phyloP scores from a whole-genome alignment of 1,139 yeast species.

The Zygosaccharomyces sapae region DNA sequence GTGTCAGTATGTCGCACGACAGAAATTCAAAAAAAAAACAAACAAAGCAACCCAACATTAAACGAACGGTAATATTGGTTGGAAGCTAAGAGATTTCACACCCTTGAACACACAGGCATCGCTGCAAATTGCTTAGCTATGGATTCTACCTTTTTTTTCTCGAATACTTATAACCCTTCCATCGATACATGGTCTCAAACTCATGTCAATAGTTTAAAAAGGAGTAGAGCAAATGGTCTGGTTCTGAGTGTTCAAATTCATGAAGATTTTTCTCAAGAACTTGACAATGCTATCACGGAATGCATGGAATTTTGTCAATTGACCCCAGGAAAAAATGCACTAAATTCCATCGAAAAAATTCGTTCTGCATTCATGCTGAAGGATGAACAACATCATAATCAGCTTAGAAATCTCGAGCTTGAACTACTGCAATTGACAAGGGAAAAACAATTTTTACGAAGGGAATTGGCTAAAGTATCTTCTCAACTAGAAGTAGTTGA shows the following conservation, averaged over 20 bases:
- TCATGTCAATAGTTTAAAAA: not conserved
- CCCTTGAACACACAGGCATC: too few relatives aligned
- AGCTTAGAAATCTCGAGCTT: not conserved
- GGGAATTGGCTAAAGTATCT: not conserved
- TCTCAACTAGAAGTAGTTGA: not conserved
- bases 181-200: not conserved
- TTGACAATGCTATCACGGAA: not conserved
- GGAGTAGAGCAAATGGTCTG: not conserved
- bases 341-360: not conserved
- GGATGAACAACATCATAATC: not conserved
- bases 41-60: not conserved
- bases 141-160: not conserved
- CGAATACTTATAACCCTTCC: not conserved
- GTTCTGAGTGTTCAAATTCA: not conserved
- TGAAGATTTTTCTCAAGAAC: not conserved
- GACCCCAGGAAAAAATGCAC: not conserved
- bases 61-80: too few relatives aligned
- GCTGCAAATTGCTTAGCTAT: not conserved
- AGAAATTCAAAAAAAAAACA: not conserved
- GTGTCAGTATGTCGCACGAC: slow-evolving; percentile 3
- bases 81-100: too few relatives aligned
- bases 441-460: not conserved
- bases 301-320: not conserved
- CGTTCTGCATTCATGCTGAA: not conserved
- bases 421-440: not conserved